Percentiles rank a stretch among this genome's conserved stretches.
phyloP scores from a whole-genome alignment of 139 green algal genomes.

The Haematococcus lacustris region DNA sequence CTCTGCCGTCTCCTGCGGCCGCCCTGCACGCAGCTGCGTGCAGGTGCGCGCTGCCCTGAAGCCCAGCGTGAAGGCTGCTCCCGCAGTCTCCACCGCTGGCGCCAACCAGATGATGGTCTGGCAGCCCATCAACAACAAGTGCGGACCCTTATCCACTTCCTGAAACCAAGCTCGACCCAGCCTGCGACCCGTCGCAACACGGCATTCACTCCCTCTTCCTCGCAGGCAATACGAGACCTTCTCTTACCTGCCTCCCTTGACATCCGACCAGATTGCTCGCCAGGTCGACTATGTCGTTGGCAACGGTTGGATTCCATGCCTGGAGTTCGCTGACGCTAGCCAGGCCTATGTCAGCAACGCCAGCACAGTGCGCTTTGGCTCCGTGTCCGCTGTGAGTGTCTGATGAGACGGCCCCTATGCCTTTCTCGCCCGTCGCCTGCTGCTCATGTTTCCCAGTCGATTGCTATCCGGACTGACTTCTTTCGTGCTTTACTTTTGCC shows the following conservation, averaged over 20 bases:
- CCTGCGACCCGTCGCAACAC: too few species aligned
- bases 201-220: too few species aligned
- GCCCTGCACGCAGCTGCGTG: slow-evolving; percentile 2
- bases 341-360: slow-evolving; percentile 62
- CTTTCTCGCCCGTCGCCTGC: too few species aligned
- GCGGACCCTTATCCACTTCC: slow-evolving; percentile 7
- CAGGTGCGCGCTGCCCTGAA: slow-evolving; percentile 17
- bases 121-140: slow-evolving; percentile 79
- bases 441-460: too few species aligned
- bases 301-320: slow-evolving; percentile 86
- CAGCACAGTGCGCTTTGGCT: slow-evolving; percentile 57
- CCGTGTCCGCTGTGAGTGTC: slow-evolving; percentile 41
- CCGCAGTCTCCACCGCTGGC: slow-evolving; percentile 23
- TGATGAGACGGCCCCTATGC: too few species aligned
- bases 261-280: slow-evolving; percentile 77
- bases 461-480: too few species aligned
- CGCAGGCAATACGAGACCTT: slow-evolving; percentile 96
- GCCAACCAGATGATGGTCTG: slow-evolving; percentile 67
- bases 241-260: slow-evolving; percentile 95
- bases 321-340: slow-evolving; percentile 86
- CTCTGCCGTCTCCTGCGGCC: slow-evolving; percentile 3
- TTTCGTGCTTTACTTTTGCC: not conserved
- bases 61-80: slow-evolving; percentile 30
- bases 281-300: slow-evolving; percentile 93
- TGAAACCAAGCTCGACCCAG: too few species aligned